Base-by-base conservation (phyloP, 805 yeast species). In the Tetrapisispora nanseiensis region DNA sequence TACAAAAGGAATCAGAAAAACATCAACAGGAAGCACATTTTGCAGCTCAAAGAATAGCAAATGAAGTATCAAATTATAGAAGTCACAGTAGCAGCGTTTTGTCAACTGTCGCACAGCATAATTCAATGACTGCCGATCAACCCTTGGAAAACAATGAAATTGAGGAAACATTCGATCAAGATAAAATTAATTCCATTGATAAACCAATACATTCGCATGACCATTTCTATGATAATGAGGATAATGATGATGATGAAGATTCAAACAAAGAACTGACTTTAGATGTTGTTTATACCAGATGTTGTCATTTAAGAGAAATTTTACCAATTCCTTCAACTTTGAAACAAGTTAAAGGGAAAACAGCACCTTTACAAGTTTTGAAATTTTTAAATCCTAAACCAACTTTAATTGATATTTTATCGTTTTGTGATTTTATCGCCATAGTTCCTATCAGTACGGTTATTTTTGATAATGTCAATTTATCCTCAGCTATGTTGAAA, bases 271-370 rank as follows among this genome's bases (percentile, higher is more conserved):
- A 62, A 35, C 37, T 59, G 13, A 61, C 65, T 2, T 47, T 70
- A 41, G 95, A 86, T 52, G 72, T 78, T 36, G 70, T 90, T 55
- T 89, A 89, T 62, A 86, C 96, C 1, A 69, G 97, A 49, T 90
- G 97, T 61, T 89, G 97, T 59, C 97, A 89, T 61, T 67, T 89
- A 45, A 70, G 97, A 42, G 97, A 89, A 55, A 89, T 89, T 44
- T 61, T 89, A 46, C 97, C 97, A 2, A 89, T 89, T 39, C 90
- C 95, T 3, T 90, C 95, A 2, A 86, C 90, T 6, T 56, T 85
- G 51, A 82, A 82, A 54, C 95, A 86, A 57, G 84, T 85, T 1
- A 79, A 78, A 54, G 86, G 83, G 19, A 78, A 86, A 23, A 72
- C 80, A 36, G 79, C 84, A 1, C 95, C 95, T 4, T 61, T 89